These are phyloP conservation scores for Obelidium mucronatum DNA, from an alignment of 192 early-diverging fungal genomes.

Conservation along the genomic window DNA sequence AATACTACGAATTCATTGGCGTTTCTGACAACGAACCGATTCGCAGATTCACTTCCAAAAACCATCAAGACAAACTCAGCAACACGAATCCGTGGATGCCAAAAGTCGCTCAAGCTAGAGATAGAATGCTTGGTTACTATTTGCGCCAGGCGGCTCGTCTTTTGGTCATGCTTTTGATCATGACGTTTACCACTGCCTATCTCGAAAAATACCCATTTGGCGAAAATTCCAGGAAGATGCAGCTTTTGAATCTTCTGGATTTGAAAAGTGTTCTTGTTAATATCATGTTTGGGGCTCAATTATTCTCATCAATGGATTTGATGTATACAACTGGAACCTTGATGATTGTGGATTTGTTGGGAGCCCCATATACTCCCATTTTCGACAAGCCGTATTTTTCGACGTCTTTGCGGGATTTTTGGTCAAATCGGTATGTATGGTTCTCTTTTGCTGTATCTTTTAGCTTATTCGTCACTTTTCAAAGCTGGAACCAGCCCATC, in stretches of 20 bases:
- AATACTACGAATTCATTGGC: conserved; percentile 14
- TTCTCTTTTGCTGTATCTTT: too few species aligned
- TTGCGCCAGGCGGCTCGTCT: neutral
- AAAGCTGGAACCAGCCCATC: conserved; percentile 22
- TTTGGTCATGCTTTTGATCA: neutral
- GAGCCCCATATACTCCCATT: conserved; percentile 3
- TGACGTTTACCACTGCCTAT: neutral
- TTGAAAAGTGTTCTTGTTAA: neutral
- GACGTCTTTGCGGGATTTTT: conserved; percentile 21
- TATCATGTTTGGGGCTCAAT: neutral
- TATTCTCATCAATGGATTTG: conserved; percentile 5
- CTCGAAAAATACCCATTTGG: conserved; percentile 22
- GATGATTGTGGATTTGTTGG: neutral
- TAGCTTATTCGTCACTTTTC: neutral
- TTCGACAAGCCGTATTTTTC: conserved; percentile 10
- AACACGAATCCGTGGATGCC: neutral
- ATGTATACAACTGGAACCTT: neutral
- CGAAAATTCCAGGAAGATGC: neutral
- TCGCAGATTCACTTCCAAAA: neutral
- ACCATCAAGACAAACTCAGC: neutral
- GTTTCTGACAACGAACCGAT: neutral
- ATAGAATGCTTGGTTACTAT: neutral
- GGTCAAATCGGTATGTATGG: too few species aligned
- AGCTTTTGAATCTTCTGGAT: conserved; percentile 3
- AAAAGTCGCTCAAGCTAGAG: neutral